Conservation (phyloP, 1,139 yeast species). For the Pneumocystis carinii region DNA sequence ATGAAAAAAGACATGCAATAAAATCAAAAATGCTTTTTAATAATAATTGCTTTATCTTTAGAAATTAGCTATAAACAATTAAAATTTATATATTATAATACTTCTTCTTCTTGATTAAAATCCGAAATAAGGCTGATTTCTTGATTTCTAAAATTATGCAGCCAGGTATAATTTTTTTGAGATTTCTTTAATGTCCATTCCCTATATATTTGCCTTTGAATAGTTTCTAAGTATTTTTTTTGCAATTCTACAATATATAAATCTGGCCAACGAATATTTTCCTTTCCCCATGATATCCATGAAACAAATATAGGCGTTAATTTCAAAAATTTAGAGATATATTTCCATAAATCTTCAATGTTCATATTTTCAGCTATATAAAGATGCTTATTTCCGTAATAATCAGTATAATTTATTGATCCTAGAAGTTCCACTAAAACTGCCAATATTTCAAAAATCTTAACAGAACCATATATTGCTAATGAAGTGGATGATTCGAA, state of each 20-base stretch:
- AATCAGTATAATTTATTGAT: neutral
- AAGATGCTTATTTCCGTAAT: neutral
- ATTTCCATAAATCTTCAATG: neutral
- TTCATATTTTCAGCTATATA: neutral
- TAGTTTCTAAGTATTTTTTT: neutral
- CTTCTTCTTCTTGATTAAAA: neutral
- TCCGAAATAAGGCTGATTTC: neutral
- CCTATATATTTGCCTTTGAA: neutral
- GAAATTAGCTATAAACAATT: neutral
- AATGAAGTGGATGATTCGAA: neutral
- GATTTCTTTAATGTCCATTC: neutral
- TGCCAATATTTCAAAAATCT: neutral
- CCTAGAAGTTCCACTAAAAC: neutral
- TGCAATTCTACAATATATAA: neutral
- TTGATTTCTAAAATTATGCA: neutral
- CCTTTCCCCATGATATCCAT: neutral
- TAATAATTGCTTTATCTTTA: neutral
- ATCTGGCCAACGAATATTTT: neutral
- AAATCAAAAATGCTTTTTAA: neutral
- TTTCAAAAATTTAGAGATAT: neutral
- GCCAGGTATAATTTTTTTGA: neutral
- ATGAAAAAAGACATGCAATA: neutral
- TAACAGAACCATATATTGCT: neutral
- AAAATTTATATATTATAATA: neutral
- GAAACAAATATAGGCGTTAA: neutral